These are phyloP conservation scores for Helenozyma baotianmanensis DNA, from an alignment of 805 yeast species.

Conservation along the genomic window DNA sequence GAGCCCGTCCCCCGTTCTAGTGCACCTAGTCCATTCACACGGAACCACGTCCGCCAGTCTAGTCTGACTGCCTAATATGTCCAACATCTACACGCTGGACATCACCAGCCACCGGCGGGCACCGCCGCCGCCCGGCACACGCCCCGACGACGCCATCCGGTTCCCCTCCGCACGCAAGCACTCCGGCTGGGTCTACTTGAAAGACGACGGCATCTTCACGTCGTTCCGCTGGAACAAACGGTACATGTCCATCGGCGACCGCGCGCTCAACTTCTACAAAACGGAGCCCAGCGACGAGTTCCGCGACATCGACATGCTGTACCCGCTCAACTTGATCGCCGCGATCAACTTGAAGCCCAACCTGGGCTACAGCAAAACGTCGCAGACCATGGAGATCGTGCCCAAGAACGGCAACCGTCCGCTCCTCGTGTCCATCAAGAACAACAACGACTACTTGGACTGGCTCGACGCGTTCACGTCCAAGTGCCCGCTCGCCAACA, in stretches of 20 bases:
- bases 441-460: conserved; percentile 73
- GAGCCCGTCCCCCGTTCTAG: too few relatives aligned
- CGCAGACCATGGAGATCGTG: conserved; percentile 73
- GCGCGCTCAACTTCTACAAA: conserved; percentile 70
- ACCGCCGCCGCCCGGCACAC: conserved; percentile 37
- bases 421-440: conserved; percentile 68
- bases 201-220: conserved; percentile 81
- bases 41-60: too few relatives aligned
- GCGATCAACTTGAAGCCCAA: conserved; percentile 57
- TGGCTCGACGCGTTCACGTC: conserved; percentile 89
- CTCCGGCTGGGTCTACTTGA: conserved; percentile 86
- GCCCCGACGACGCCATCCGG: conserved; percentile 2
- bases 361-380: conserved; percentile 31
- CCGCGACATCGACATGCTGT: conserved; percentile 40
- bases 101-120: conserved; percentile 39
- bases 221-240: conserved; percentile 92
- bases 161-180: conserved; percentile 16
- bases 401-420: conserved; percentile 54
- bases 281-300: conserved; percentile 41
- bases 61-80: too few relatives aligned
- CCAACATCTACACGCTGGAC: conserved; percentile 38
- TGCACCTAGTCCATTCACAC: too few relatives aligned
- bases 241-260: conserved; percentile 71
- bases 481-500: conserved; percentile 60
- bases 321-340: conserved; percentile 35